A percentile compares a stretch with the other conserved stretches of the same genome.
These are phyloP conservation scores for Saccharomyces hybrid DNA, from an alignment of 1,139 yeast species.

Conservation along the genomic window DNA sequence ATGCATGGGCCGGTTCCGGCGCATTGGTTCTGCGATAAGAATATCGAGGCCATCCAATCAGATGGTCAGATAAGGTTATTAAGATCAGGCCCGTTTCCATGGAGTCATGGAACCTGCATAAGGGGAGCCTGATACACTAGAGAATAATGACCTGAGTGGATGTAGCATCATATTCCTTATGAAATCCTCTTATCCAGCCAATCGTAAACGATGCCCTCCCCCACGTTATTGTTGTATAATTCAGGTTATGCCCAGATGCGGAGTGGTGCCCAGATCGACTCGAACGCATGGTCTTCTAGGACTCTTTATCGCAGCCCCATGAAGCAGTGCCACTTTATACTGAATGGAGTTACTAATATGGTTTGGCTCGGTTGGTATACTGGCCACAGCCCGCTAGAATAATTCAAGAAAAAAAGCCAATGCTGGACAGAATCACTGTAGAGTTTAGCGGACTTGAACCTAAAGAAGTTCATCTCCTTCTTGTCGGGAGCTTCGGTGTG, in stretches of 20 bases:
- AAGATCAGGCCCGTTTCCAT: not conserved
- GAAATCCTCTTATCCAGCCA: not conserved
- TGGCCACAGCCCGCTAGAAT: not conserved
- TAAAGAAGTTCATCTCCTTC: not conserved
- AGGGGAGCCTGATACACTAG: not conserved
- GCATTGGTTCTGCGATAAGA: not conserved
- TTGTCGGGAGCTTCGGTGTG: not conserved
- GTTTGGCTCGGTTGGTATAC: not conserved
- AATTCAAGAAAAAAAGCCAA: not conserved
- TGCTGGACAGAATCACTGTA: too few relatives aligned
- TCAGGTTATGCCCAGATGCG: not conserved
- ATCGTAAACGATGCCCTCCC: not conserved
- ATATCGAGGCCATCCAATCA: not conserved
- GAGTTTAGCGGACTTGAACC: not conserved
- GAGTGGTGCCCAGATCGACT: not conserved
- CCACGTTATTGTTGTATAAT: not conserved
- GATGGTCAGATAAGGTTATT: not conserved
- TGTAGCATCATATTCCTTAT: not conserved
- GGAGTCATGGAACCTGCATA: not conserved
- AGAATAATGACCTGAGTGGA: not conserved
- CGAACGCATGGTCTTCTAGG: not conserved
- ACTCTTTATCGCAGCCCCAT: not conserved
- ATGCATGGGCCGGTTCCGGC: slow-evolving; percentile 1
- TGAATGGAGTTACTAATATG: not conserved
- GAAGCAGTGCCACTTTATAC: not conserved